Evolutionary conservation across 768 basidiomycete species (phyloP).

Genomic region (Panaeolus papilionaceus): DNA sequence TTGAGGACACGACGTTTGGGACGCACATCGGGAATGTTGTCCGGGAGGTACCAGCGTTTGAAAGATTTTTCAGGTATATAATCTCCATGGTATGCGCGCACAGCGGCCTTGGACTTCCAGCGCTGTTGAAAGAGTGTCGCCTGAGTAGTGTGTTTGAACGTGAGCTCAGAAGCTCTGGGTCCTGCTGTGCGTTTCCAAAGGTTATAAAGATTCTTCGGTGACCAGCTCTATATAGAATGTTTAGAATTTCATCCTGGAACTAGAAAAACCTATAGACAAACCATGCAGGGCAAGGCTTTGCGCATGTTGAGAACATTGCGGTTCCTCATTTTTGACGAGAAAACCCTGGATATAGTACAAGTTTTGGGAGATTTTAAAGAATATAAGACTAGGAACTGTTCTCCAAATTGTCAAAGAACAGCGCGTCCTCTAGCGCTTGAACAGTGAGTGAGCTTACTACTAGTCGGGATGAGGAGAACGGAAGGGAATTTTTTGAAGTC

Average conservation of each 20-base stretch:
- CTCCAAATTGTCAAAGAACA: neutral
- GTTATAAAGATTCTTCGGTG: constrained; percentile 87
- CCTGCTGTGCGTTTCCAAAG: constrained; percentile 78
- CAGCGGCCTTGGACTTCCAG: constrained; percentile 85
- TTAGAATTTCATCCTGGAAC: neutral
- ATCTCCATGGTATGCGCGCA: constrained; percentile 96
- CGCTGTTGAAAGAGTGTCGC: constrained; percentile 88
- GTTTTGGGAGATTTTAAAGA: neutral
- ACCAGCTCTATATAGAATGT: constrained; percentile 73
- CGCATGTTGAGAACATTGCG: constrained; percentile 32
- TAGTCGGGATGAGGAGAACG: constrained; percentile 4
- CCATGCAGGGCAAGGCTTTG: constrained; percentile 35
- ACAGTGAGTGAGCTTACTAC: neutral
- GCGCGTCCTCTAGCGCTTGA: neutral
- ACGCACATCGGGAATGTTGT: constrained; percentile 84
- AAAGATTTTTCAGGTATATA: constrained; percentile 91
- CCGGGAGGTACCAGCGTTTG: constrained; percentile 94
- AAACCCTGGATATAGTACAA: neutral
- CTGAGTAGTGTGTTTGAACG: constrained; percentile 59
- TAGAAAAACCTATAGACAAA: constrained; percentile 18
- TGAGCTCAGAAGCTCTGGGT: constrained; percentile 51
- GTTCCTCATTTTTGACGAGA: constrained; percentile 29
- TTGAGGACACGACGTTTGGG: constrained; percentile 52
- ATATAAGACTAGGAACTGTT: neutral
- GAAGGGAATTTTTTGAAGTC: constrained; percentile 12